Conservation (phyloP, 1,284 basidiomycete genomes). For the Bondarzewia mesenterica region DNA sequence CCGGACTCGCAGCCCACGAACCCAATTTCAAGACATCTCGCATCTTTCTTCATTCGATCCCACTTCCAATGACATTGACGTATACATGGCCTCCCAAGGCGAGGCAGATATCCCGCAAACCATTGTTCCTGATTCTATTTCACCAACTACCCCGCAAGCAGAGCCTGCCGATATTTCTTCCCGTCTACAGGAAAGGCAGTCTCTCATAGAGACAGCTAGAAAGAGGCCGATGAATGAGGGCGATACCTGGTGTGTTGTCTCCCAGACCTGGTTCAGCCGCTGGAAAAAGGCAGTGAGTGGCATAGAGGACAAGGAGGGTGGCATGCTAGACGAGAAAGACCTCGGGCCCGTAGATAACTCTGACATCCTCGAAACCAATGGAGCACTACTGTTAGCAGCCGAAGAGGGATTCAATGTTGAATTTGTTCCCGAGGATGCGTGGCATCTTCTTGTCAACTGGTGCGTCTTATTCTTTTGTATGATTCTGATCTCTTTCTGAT, state of each 20-base stretch:
- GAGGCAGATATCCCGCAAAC: conserved; percentile 27
- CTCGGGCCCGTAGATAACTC: conserved; percentile 74
- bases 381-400: conserved; percentile 36
- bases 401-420: conserved; percentile 72
- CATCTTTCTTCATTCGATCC: conserved; percentile 31
- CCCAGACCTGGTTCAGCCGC: conserved; percentile 62
- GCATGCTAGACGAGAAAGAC: conserved; percentile 43
- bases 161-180: conserved; percentile 18
- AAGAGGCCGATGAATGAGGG: conserved; percentile 46
- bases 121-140: conserved; percentile 15
- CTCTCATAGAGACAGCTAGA: conserved; percentile 40
- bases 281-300: conserved; percentile 70
- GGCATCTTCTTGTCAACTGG: conserved; percentile 66
- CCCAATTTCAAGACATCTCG: conserved; percentile 36
- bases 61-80: conserved; percentile 39
- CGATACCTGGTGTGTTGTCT: conserved; percentile 75
- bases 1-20: conserved; percentile 27
- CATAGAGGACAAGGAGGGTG: conserved; percentile 56
- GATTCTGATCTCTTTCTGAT: neutral
- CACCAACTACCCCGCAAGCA: conserved; percentile 16
- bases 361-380: conserved; percentile 48
- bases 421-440: conserved; percentile 68
- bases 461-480: conserved; percentile 25
- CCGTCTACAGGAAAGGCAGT: conserved; percentile 36
- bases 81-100: conserved; percentile 67